Conservation (phyloP, 805 yeast species). For the Candida manassasensis region DNA sequence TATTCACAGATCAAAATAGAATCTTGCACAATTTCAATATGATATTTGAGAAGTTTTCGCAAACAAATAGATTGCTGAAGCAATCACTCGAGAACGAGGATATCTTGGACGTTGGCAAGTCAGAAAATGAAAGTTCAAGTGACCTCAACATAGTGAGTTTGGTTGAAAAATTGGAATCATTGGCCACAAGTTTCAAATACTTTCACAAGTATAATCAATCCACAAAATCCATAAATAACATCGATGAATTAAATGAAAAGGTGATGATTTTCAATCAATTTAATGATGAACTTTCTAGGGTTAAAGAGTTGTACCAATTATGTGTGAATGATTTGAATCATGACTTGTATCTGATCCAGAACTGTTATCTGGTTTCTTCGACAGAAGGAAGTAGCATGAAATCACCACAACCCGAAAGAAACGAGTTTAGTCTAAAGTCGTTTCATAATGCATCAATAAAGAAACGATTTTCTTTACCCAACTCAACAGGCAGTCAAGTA, state of each 20-base stretch:
- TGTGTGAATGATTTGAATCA: slow-evolving; percentile 23
- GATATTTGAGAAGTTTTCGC: slow-evolving; percentile 26
- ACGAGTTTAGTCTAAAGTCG: slow-evolving; percentile 25
- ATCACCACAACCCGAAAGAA: slow-evolving; percentile 5
- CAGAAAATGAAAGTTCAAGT: not conserved
- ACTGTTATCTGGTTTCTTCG: not conserved
- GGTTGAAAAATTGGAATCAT: slow-evolving; percentile 25
- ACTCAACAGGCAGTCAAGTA: not conserved
- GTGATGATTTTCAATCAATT: slow-evolving; percentile 33
- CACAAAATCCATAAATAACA: slow-evolving; percentile 17
- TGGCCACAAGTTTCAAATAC: slow-evolving; percentile 32
- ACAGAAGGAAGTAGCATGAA: slow-evolving; percentile 5
- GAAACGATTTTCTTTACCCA: slow-evolving; percentile 21
- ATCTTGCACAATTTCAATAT: slow-evolving; percentile 17
- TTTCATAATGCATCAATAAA: slow-evolving; percentile 27
- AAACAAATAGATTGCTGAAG: slow-evolving; percentile 3
- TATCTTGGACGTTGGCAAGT: slow-evolving; percentile 8
- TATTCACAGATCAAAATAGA: slow-evolving; percentile 21
- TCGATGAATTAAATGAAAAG: slow-evolving; percentile 34
- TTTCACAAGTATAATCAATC: slow-evolving; percentile 36
- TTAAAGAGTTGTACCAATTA: slow-evolving; percentile 28
- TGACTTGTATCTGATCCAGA: slow-evolving; percentile 8
- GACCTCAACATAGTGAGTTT: slow-evolving; percentile 20
- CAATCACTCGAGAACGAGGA: slow-evolving; percentile 13
- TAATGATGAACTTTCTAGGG: slow-evolving; percentile 23